Evolutionary conservation across 106 monocot genomes (phyloP).

Genomic region (Dendrobium catenatum): DNA sequence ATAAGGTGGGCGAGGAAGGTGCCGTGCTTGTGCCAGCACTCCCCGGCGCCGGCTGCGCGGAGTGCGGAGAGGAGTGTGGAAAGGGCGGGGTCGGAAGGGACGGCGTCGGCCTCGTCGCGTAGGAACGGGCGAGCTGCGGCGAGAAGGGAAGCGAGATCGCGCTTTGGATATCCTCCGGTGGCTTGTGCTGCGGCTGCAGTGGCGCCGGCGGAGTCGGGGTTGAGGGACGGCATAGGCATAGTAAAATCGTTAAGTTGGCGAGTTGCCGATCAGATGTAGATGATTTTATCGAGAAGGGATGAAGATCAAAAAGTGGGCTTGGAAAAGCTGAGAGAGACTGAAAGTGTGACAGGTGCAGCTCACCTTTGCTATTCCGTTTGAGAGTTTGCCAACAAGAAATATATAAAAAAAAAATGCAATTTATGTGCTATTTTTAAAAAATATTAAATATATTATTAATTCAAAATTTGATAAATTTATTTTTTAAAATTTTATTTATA

Average conservation of each 20-base stretch:
- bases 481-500: no score
- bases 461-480: no score
- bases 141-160: constrained; percentile 27
- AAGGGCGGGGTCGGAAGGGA: constrained; percentile 44
- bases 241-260: not conserved
- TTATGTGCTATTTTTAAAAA: no score
- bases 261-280: not conserved
- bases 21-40: constrained; percentile 97
- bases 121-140: constrained; percentile 64
- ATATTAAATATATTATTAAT: no score
- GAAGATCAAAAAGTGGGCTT: no score
- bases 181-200: not conserved
- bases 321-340: no score
- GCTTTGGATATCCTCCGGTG: not conserved
- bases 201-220: not conserved
- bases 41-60: constrained; percentile 60
- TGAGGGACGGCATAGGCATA: constrained; percentile 22
- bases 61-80: constrained; percentile 51
- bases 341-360: no score
- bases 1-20: constrained; percentile 80
- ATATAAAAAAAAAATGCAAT: no score
- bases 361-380: no score
- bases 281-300: no score
- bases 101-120: constrained; percentile 46
- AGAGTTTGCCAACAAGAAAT: no score